phyloP scores from a whole-genome alignment of 176 grass and related monocot genomes.

The Pontederia crassipes region DNA sequence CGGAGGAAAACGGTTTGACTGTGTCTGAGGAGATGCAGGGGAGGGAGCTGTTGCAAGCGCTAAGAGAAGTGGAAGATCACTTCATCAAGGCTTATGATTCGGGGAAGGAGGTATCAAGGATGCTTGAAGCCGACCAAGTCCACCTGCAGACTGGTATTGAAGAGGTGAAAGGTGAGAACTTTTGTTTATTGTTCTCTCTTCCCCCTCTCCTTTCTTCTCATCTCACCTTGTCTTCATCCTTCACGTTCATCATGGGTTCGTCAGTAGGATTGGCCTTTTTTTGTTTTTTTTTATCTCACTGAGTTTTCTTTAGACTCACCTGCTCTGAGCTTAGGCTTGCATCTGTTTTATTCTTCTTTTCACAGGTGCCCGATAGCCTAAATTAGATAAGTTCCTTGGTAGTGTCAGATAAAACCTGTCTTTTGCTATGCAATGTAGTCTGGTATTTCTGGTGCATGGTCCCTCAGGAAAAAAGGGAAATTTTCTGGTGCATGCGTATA shows the following conservation, averaged over 20 bases:
- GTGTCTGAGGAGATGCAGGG: slow-evolving; percentile 25
- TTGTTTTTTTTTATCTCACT: not conserved
- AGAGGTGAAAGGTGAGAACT: slow-evolving; percentile 71
- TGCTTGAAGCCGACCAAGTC: slow-evolving; percentile 57
- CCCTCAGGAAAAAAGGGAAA: too few relatives aligned
- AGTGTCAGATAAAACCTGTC: too few relatives aligned
- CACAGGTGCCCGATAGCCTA: too few relatives aligned
- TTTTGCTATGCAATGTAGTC: not conserved
- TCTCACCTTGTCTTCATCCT: slow-evolving; percentile 17
- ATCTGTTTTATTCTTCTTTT: too few relatives aligned
- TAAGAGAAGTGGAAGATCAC: slow-evolving; percentile 72
- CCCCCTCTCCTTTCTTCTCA: not conserved
- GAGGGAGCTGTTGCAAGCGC: slow-evolving; percentile 67
- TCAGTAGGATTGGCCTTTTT: not conserved
- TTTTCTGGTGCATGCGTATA: too few relatives aligned
- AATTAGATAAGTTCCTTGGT: too few relatives aligned
- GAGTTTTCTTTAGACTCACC: too few relatives aligned
- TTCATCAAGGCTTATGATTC: slow-evolving; percentile 62
- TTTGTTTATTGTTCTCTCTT: slow-evolving; percentile 20
- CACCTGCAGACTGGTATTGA: slow-evolving; percentile 26
- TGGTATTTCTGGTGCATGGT: not conserved
- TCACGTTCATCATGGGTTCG: slow-evolving; percentile 5
- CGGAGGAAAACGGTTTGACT: slow-evolving; percentile 35
- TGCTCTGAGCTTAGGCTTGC: not conserved
- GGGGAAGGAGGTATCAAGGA: slow-evolving; percentile 65